Conservation (phyloP, 2,329 filamentous ascomycete species). For the Microdochium bolleyi region DNA sequence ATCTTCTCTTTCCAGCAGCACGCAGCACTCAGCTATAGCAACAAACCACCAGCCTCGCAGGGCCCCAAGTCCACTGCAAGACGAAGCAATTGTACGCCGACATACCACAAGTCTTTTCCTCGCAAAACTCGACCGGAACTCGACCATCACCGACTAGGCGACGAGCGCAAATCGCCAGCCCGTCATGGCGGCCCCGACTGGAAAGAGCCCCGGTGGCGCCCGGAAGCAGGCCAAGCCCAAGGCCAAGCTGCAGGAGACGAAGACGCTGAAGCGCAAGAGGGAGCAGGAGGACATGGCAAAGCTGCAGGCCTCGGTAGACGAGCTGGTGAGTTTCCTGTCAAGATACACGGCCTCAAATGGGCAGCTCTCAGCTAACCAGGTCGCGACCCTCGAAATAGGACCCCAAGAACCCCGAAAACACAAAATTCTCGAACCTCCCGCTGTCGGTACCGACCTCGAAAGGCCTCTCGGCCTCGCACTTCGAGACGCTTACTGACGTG, state of each 20-base stretch:
- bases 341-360: neutral
- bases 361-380: constrained; percentile 1
- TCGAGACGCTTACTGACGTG: constrained; percentile 83
- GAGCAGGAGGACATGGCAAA: neutral
- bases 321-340: constrained; percentile 27
- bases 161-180: neutral
- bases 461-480: constrained; percentile 81
- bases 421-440: constrained; percentile 75
- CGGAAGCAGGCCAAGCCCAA: neutral
- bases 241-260: neutral
- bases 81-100: neutral
- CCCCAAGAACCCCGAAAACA: constrained; percentile 47
- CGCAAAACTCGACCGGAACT: too few relatives aligned
- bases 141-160: neutral
- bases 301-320: constrained; percentile 25
- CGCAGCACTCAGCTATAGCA: neutral
- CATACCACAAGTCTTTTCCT: constrained; percentile 13
- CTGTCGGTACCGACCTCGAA: constrained; percentile 72
- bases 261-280: constrained; percentile 1
- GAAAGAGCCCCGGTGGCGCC: constrained; percentile 9
- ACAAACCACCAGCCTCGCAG: neutral
- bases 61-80: neutral
- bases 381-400: constrained; percentile 35
- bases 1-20: neutral
- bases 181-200: constrained; percentile 14